Evolutionary conservation across 2,329 filamentous ascomycete genomes (phyloP), one percentile per base, ranked within the genome.

Genomic region (Xylogone sp.): DNA sequence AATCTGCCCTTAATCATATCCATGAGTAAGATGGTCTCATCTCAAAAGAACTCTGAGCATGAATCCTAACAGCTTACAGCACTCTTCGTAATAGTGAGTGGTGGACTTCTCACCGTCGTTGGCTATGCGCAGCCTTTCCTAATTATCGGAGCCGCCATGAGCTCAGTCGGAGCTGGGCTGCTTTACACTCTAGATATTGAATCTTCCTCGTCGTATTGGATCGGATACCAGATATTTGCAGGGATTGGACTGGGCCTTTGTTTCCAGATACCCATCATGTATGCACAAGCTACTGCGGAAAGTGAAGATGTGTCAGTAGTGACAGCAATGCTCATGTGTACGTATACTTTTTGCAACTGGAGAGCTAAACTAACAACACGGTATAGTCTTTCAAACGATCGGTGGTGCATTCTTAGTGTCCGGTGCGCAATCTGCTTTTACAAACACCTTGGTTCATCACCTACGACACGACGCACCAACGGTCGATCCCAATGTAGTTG

Each of bases 181-280:
- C 48, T 74, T 18, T 74, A 71, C 54, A 63, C 58, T 2, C 62
- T 69, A 39, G 47, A 62, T 8, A 55, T 67, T 29, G 48, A 60
- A 82, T 56, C 74, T 77, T 58, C 67, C 2, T 64, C 67, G 1
- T 70, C 63, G 16, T 66, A 68, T 27, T 78, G 74, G 74, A 76
- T 79, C 47, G 76, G 75, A 9, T 79, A 75, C 58, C 75, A 79
- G 59, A 67, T 78, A 19, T 51, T 79, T 3, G 57, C 67, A 1
- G 77, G 76, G 2, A 45, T 73, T 1, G 75, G 73, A 8, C 68
- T 66, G 56, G 77, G 76, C 3, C 53, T 70, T 2, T 65, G 64
- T 21, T 65, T 77, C 48, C 75, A 79, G 56, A 66, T 74, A 10
- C 74, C 76, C 51, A 72, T 77, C 61, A 75, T 76, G 54, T 70